Evolutionary conservation across 2,329 filamentous ascomycete species (phyloP).

Genomic region (Hypomyces rosellus): DNA sequence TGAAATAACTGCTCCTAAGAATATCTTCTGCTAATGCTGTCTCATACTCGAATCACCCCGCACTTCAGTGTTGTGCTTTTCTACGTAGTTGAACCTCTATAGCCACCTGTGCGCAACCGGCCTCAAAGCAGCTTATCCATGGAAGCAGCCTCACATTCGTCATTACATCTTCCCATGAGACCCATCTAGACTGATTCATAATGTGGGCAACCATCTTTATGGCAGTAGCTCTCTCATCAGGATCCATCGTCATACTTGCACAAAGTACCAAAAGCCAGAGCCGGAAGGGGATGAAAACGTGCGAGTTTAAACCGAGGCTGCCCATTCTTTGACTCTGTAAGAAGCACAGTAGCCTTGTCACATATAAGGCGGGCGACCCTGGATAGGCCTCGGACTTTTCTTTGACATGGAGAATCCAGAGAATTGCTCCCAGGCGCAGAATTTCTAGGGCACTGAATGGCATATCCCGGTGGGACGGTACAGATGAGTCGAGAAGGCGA

Average conservation of each 20-base stretch:
- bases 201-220: not conserved
- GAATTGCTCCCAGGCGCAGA: slow-evolving; percentile 2
- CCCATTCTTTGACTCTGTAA: not conserved
- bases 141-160: slow-evolving; percentile 1
- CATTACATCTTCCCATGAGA: not conserved
- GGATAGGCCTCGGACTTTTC: slow-evolving; percentile 5
- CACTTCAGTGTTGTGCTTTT: not conserved
- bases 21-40: too few relatives aligned
- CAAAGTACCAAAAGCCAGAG: slow-evolving; percentile 3
- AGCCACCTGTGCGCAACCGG: not conserved
- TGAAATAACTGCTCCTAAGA: too few relatives aligned
- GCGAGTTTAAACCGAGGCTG: not conserved
- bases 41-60: not conserved
- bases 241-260: not conserved
- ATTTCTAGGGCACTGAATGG: not conserved
- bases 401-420: slow-evolving; percentile 5
- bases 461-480: not conserved
- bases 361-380: slow-evolving; percentile 1
- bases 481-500: slow-evolving; percentile 1
- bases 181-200: not conserved
- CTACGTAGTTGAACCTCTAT: not conserved
- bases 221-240: too few relatives aligned
- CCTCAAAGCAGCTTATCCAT: slow-evolving; percentile 2
- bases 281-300: not conserved
- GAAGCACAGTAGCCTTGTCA: not conserved